Conservation (phyloP, 78 protist genomes). For the Pigoraptor vietnamica region DNA sequence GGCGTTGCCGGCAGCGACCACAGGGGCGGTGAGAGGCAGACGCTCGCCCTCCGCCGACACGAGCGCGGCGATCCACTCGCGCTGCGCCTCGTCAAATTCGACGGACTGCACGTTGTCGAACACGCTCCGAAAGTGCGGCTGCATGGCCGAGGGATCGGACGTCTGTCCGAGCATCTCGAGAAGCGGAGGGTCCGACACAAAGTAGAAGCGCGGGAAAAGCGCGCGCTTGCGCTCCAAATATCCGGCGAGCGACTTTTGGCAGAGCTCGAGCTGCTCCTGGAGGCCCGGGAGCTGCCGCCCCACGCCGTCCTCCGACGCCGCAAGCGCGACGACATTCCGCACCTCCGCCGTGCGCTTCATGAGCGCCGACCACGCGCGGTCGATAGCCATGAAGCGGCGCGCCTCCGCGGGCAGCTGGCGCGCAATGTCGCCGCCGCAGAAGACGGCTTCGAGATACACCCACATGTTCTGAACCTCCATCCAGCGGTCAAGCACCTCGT, state of each 20-base stretch:
- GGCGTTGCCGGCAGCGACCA: slow-evolving; percentile 61
- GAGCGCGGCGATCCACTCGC: slow-evolving; percentile 11
- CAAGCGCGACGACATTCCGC: slow-evolving; percentile 44
- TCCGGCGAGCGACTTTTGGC: slow-evolving; percentile 77
- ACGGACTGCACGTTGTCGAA: slow-evolving; percentile 59
- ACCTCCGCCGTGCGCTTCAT: slow-evolving; percentile 61
- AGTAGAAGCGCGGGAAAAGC: slow-evolving; percentile 87
- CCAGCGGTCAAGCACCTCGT: slow-evolving; percentile 78
- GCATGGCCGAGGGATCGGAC: slow-evolving; percentile 66
- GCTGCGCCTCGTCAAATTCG: slow-evolving; percentile 33
- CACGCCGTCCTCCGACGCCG: slow-evolving; percentile 43
- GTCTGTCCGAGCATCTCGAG: slow-evolving; percentile 84
- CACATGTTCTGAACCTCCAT: slow-evolving; percentile 71
- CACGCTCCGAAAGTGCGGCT: slow-evolving; percentile 49
- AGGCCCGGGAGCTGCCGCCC: slow-evolving; percentile 55
- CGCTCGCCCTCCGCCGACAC: slow-evolving; percentile 39
- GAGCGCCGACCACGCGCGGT: slow-evolving; percentile 72
- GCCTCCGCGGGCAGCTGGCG: slow-evolving; percentile 81
- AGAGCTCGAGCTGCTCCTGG: slow-evolving; percentile 73
- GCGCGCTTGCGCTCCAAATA: slow-evolving; percentile 79
- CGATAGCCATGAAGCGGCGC: slow-evolving; percentile 62
- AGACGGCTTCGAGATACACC: slow-evolving; percentile 86
- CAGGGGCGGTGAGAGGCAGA: slow-evolving; percentile 32
- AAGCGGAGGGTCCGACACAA: slow-evolving; percentile 79
- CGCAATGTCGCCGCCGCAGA: slow-evolving; percentile 81